Evolutionary conservation across 2,329 filamentous ascomycete genomes (phyloP).

Genomic region (Penicillium griseofulvum): DNA sequence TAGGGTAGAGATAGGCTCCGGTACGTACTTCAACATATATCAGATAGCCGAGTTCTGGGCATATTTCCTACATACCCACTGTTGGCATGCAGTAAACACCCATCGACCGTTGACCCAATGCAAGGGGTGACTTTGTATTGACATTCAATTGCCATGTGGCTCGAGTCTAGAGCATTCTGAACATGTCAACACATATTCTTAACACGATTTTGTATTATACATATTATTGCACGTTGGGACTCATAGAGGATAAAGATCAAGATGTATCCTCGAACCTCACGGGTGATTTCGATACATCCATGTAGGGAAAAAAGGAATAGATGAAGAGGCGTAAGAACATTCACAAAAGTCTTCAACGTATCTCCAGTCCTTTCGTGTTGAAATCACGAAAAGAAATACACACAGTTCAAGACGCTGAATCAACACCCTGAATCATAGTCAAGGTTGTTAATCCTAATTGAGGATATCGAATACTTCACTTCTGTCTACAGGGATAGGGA

Average conservation of each 20-base stretch:
- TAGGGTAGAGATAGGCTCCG: neutral
- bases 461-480: neutral
- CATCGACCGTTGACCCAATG: neutral
- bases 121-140: neutral
- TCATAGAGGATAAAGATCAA: neutral
- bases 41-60: neutral
- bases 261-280: too few species aligned
- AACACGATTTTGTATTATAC: neutral
- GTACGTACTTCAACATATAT: neutral
- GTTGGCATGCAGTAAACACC: slow-evolving; percentile 1
- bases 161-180: neutral
- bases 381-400: neutral
- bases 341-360: neutral
- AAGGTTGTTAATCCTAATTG: neutral
- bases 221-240: neutral
- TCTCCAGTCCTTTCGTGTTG: neutral
- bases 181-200: neutral
- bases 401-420: neutral
- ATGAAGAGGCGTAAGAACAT: neutral
- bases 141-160: neutral
- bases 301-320: neutral
- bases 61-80: neutral
- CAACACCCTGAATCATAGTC: too few species aligned
- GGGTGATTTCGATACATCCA: too few species aligned
- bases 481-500: neutral